Evolutionary conservation across 108 stramenopile genomes (phyloP).

Genomic region (Discostella stelligeroides): DNA sequence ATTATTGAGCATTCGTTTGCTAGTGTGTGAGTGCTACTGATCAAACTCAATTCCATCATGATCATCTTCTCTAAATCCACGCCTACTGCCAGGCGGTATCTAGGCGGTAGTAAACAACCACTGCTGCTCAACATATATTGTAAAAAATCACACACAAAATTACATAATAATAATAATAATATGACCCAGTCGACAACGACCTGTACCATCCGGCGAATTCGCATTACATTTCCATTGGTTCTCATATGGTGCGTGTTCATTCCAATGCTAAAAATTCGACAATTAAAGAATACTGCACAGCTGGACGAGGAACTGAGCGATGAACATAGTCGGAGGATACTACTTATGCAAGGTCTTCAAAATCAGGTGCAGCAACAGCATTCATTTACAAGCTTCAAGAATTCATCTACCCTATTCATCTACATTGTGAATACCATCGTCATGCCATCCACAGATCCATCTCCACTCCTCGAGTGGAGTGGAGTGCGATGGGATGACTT

Average conservation of each 20-base stretch:
- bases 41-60: too few relatives aligned
- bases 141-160: too few relatives aligned
- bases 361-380: too few relatives aligned
- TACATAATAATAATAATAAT: too few relatives aligned
- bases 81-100: too few relatives aligned
- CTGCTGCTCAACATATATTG: too few relatives aligned
- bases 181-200: not conserved
- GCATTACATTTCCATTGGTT: constrained; percentile 24
- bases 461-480: constrained; percentile 31
- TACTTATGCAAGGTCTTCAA: too few relatives aligned
- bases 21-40: too few relatives aligned
- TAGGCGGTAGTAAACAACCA: too few relatives aligned
- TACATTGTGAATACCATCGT: not conserved
- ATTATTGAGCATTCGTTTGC: too few relatives aligned
- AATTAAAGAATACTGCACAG: not conserved
- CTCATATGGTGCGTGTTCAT: constrained; percentile 22
- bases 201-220: constrained; percentile 7
- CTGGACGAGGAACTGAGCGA: not conserved
- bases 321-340: too few relatives aligned
- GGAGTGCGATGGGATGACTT: constrained; percentile 30
- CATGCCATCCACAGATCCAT: not conserved
- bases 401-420: constrained; percentile 23
- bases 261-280: constrained; percentile 9
- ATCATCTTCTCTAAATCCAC: too few relatives aligned
- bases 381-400: constrained; percentile 11